Evolutionary conservation across 2,329 filamentous ascomycete species (phyloP), one percentile per base, ranked within the genome.

Genomic region (Sarocladium kiliense): DNA sequence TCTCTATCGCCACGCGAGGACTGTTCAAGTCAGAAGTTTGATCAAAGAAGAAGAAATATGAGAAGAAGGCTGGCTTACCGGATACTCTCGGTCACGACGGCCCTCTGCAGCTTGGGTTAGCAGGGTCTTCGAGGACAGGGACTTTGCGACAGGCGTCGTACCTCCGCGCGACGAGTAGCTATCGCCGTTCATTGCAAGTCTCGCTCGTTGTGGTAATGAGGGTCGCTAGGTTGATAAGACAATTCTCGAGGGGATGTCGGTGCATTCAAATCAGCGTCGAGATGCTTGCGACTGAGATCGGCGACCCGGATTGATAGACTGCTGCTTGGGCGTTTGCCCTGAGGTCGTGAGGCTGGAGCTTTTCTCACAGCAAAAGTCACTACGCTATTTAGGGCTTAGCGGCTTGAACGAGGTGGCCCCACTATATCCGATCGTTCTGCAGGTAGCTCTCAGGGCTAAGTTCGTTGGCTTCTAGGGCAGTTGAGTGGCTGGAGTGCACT

Each of bases 111-210:
- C 30, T 25, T 47, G 55, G 41, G 57, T 61, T 63, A 64, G 64
- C 59, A 60, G 64, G 26, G 42, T 57, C 58, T 57, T 63, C 58
- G 63, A 64, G 65, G 68, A 69, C 71, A 69, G 65, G 55, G 62
- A 62, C 60, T 61, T 60, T 64, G 55, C 56, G 54, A 59, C 32
- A 51, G 44, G 41, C 56, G 62, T 67, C 76, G 71, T 77, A 89
- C 89, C 88, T 83, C 50, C 50, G 26, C 89, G 83, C 64, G 87
- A 85, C 67, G 85, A 84, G 73, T 92, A 93, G 71, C 79, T 87
- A 71, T 93, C 89, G 68, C 88, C 89, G 87, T 93, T 93, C 89
- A 94, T 94, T 58, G 58, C 83, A 51, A 47, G 5, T 34, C 19
- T 9, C 16, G 6, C 27, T 51, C 3, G 18, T 19, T 34, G 27